Evolutionary conservation across 345 rosid genomes (phyloP), one percentile per base, ranked within the genome.

Genomic region (Salix udensis): DNA sequence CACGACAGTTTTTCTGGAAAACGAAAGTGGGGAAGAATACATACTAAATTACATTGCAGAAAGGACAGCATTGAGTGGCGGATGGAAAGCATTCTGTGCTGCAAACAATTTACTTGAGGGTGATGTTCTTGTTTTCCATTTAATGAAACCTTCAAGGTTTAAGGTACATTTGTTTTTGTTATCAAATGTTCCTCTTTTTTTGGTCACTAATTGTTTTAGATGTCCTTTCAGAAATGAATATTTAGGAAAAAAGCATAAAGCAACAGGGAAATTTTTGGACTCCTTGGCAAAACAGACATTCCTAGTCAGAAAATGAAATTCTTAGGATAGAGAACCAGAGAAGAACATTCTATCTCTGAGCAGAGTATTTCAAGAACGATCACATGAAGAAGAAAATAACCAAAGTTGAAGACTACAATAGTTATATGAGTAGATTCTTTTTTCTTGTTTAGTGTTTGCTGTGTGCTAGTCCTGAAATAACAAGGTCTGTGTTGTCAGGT

Each of bases 11-110:
- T 37, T 37, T 8, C 52, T 87, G 77, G 85, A 81, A 76, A 79
- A 73, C 34, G 88, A 87, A 71, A 71, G 42, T 60, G 88, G 81
- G 44, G 80, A 61, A 37, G 89, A 83, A 66, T 83, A 70, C 71
- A 72, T 79, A n/a, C 76, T 71, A 71, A 85, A 82, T 61, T 87
- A 79, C 55, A 83, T 87, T 70, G 76, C 85, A 30, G 85, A 81
- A 23, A 77, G 86, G 84, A 85, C 86, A 52, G 89, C 86, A 61
- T 40, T 87, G 62, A 87, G 88, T 67, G 88, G 87, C 74, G 89
- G 88, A 76, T 87, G 89, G 89, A 85, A 83, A 78, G 84, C 79
- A 12, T 87, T 87, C 75, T 77, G 80, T 36, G 72, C 69, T 67
- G 58, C 78, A 70, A 73, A 87, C 78, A 66, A 75, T n/a, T 72